Evolutionary conservation across 345 rosid species (phyloP), one percentile per base, ranked within the genome.

Genomic region (Syzygium grande): DNA sequence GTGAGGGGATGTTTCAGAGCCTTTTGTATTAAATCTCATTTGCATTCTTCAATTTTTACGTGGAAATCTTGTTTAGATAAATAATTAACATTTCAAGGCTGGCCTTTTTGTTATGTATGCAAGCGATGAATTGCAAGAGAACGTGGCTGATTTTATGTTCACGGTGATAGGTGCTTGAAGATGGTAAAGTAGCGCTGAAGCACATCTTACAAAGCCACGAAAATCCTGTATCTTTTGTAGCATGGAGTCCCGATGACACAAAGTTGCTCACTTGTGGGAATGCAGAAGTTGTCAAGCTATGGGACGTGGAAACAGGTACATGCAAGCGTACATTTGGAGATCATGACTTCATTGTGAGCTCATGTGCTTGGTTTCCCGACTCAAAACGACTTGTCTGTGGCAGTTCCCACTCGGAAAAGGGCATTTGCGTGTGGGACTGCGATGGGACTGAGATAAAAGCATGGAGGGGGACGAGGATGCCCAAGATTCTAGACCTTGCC

Each of bases 331-430:
- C 99, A 88, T 95, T 95, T 93, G 98, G 98, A 88, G 97, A 95
- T 89, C 90, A 91, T 84, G 95, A 92, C 92, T 96, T 95, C 93
- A 89, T 93, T 34, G 96, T 95, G 89, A 94, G 98, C 94, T 95
- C 99, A 79, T 96, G 98, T 91, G 98, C 98, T 90, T 97, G 99
- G 98, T 95, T 96, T 93, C 99, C 99, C 55, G 98, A 96, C 94
- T 97, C 98, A 89, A 93, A 92, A 87, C 93, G 92, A 89, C 92
- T 96, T 89, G 96, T 95, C 29, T 96, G 97, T 91, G 99, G 99
- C 92, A 95, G 98, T 92, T 94, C 95, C 87, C 95, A 94, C 49
- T 95, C 97, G 9, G 96, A 94, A 86, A 96, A 92, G 88, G 98
- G 99, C 90, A 95, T 97, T 89, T 93, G 91, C 91, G 91, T 97